These are phyloP conservation scores for Isabelozyma gotoi DNA, from an alignment of 805 yeast species.

Conservation along the genomic window DNA sequence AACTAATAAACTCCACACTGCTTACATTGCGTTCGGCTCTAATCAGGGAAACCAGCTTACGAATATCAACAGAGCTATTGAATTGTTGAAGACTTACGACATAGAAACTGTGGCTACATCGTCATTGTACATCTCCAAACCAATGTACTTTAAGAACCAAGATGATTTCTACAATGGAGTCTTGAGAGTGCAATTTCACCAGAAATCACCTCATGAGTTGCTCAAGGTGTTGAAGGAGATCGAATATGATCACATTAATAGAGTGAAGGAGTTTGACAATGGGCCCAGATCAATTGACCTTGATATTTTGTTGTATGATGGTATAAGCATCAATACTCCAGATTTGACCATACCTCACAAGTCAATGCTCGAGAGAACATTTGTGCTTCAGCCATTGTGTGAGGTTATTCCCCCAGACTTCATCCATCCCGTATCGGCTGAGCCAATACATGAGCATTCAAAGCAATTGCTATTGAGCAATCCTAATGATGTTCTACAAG, in stretches of 20 bases:
- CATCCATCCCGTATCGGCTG: constrained; percentile 84
- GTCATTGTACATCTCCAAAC: constrained; percentile 81
- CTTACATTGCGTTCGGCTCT: constrained; percentile 85
- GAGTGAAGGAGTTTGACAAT: constrained; percentile 80
- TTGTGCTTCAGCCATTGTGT: constrained; percentile 85
- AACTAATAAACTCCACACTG: constrained; percentile 41
- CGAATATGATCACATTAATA: constrained; percentile 67
- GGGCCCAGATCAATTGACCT: constrained; percentile 93
- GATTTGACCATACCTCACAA: constrained; percentile 81
- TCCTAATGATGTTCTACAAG: constrained; percentile 46
- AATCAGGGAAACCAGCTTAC: constrained; percentile 71
- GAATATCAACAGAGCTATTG: constrained; percentile 60
- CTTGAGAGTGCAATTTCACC: constrained; percentile 57
- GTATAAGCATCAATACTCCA: constrained; percentile 51
- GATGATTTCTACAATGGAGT: constrained; percentile 84
- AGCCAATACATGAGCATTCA: constrained; percentile 70
- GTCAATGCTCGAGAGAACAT: constrained; percentile 83
- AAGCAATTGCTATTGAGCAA: constrained; percentile 40
- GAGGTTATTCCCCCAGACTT: constrained; percentile 69
- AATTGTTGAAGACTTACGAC: constrained; percentile 36
- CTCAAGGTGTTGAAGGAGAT: constrained; percentile 64
- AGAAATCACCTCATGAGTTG: constrained; percentile 61
- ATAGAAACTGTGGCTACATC: constrained; percentile 63
- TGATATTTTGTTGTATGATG: constrained; percentile 78
- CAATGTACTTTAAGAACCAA: constrained; percentile 88